Evolutionary conservation across 176 grass and related monocot species (phyloP).

Genomic region (Cenchrus fungigraminus): DNA sequence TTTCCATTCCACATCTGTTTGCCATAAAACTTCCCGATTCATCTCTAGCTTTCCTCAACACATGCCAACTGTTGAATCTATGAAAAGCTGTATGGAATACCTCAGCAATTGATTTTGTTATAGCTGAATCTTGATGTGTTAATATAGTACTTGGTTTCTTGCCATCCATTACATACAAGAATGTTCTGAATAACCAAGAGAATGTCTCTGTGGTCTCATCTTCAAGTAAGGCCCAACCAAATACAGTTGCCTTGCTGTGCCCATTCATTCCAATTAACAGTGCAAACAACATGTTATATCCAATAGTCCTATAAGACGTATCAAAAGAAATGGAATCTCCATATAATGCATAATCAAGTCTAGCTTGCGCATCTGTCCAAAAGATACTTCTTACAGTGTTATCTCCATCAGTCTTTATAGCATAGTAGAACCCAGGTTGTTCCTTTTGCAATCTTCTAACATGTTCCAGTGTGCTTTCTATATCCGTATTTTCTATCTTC

Average conservation of each 20-base stretch:
- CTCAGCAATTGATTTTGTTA: background rate
- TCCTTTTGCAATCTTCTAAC: background rate
- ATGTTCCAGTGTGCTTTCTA: background rate
- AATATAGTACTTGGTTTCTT: slow-evolving; percentile 18
- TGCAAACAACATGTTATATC: background rate
- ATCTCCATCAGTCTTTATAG: background rate
- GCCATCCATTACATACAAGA: slow-evolving; percentile 20
- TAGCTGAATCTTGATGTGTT: slow-evolving; percentile 19
- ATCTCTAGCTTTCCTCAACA: background rate
- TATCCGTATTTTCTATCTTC: background rate
- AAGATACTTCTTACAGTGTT: background rate
- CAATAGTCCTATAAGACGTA: background rate
- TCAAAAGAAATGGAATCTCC: slow-evolving; percentile 29
- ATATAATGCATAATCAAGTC: slow-evolving; percentile 16
- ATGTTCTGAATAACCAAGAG: slow-evolving; percentile 30
- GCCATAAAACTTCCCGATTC: background rate
- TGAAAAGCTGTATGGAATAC: background rate
- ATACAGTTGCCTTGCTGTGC: background rate
- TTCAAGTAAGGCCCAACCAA: slow-evolving; percentile 9
- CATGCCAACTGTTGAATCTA: slow-evolving; percentile 23
- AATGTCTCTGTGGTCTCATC: background rate
- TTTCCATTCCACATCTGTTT: background rate
- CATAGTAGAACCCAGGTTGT: background rate
- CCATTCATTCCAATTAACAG: background rate
- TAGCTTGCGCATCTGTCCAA: slow-evolving; percentile 21